These are phyloP conservation scores for Heliocybe sulcata DNA, from an alignment of 1,284 basidiomycete species.

Conservation along the genomic window DNA sequence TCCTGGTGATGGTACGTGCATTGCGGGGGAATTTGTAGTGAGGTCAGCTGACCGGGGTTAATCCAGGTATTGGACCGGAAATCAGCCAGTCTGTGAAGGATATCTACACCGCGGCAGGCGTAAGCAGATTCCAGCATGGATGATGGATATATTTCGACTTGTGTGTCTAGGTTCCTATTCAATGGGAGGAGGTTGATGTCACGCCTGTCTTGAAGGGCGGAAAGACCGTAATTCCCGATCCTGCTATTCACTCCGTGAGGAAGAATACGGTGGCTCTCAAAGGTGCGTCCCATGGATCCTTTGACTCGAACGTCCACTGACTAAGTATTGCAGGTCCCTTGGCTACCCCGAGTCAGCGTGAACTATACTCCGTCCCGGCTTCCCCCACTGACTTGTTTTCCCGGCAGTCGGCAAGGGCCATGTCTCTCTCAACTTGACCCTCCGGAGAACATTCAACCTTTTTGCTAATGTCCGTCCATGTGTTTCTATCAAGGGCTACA, in stretches of 20 bases:
- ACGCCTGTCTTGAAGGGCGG: slow-evolving; percentile 91
- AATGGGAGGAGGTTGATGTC: slow-evolving; percentile 99
- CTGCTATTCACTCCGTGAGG: slow-evolving; percentile 88
- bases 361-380: neutral
- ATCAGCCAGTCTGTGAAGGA: slow-evolving; percentile 94
- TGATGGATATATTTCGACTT: neutral
- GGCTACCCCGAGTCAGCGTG: slow-evolving; percentile 81
- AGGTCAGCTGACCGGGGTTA: slow-evolving; percentile 12
- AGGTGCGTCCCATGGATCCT: slow-evolving; percentile 42
- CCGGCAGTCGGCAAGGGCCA: slow-evolving; percentile 94
- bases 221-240: slow-evolving; percentile 95
- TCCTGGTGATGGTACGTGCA: slow-evolving; percentile 74
- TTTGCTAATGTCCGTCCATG: slow-evolving; percentile 99
- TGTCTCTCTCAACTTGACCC: slow-evolving; percentile 95
- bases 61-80: slow-evolving; percentile 93
- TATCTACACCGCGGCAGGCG: slow-evolving; percentile 88
- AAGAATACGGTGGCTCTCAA: slow-evolving; percentile 98
- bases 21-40: slow-evolving; percentile 14
- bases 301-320: slow-evolving; percentile 5
- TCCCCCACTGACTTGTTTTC: slow-evolving; percentile 1
- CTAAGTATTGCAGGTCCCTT: slow-evolving; percentile 58
- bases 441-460: slow-evolving; percentile 95
- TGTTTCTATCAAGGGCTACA: slow-evolving; percentile 92
- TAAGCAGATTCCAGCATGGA: slow-evolving; percentile 25
- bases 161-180: slow-evolving; percentile 76